Percentiles rank a stretch among this genome's conserved stretches.
Evolutionary conservation across 2,329 filamentous ascomycete genomes (phyloP).

Genomic region (Botrytis porri): DNA sequence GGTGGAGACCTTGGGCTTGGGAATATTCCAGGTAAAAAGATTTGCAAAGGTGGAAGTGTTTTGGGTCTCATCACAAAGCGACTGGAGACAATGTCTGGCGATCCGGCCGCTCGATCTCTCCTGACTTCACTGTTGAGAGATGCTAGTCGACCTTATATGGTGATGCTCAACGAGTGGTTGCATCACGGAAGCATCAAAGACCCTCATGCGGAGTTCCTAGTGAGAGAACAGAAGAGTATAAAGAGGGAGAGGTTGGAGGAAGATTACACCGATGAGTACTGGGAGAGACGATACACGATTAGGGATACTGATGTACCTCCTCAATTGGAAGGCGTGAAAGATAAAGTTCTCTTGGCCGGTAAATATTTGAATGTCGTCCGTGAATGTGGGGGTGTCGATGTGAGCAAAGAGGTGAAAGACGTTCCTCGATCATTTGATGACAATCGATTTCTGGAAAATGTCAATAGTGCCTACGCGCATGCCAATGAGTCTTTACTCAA

Average conservation of each 20-base stretch:
- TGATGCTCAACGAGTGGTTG: conserved; percentile 97
- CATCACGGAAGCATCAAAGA: conserved; percentile 95
- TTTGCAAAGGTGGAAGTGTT: conserved; percentile 97
- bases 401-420: conserved; percentile 82
- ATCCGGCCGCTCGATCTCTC: conserved; percentile 79
- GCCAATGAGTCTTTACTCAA: conserved; percentile 92
- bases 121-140: conserved; percentile 81
- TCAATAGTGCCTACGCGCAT: conserved; percentile 91
- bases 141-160: conserved; percentile 91
- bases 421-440: conserved; percentile 94
- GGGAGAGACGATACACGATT: conserved; percentile 96
- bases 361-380: conserved; percentile 98
- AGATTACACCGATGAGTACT: conserved; percentile 98
- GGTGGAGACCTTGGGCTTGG: conserved; percentile 78
- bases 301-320: conserved; percentile 88
- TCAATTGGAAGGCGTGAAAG: conserved; percentile 85
- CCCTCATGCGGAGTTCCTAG: conserved; percentile 87
- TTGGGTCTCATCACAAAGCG: conserved; percentile 81
- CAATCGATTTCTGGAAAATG: conserved; percentile 86
- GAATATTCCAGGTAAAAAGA: conserved; percentile 79
- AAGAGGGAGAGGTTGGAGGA: conserved; percentile 85
- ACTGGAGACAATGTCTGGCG: conserved; percentile 85
- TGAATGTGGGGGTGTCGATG: conserved; percentile 93
- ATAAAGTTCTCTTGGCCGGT: conserved; percentile 90
- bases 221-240: conserved; percentile 96